Evolutionary conservation across 805 yeast species (phyloP), one percentile per base, ranked within the genome.

Genomic region (Cyberlindnera bimundalis): DNA sequence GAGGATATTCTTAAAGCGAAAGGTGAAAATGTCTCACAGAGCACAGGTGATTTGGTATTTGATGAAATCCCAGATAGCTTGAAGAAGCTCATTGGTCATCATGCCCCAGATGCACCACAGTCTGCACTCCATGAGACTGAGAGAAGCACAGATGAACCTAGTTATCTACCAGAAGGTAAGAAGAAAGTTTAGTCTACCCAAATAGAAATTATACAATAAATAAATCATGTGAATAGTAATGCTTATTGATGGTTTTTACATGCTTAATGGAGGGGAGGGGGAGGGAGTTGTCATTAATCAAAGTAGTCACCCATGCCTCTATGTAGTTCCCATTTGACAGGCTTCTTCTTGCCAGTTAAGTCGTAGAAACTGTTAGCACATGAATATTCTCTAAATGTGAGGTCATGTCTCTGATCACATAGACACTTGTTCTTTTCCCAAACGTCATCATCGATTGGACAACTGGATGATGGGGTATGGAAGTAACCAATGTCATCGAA

Each of bases 401-500:
- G 78, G 64, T 84, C 95, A 6, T 73, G 68, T 4, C 64, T 59
- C 34, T 86, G 84, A 55, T 71, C 64, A 60, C 85, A 79, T 21
- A 64, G 62, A 63, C 84, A 78, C 39, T 64, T 65, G 50, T 73
- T 71, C 29, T 64, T 66, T 16, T 59, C 46, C 61, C 81, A 63
- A 25, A 68, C 56, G 25, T 68, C 69, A 30, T 63, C 52, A 38
- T 70, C 70, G 23, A 76, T 68, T n/a, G 82, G 83, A 65, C 84
- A 79, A 59, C 76, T 78, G 40, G 68, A 63, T 63, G 75, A 76
- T 2, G 83, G 82, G 18, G 60, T 67, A 57, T 87, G 96, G 66
- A 61, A 81, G 64, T 86, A 87, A 33, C 95, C 95, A 47, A 87
- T 74, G 59, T 86, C 95, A 43, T 78, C 82, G 61, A 88, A 88